phyloP scores from a whole-genome alignment of 768 basidiomycete genomes.

The Agaricus subrufescens region DNA sequence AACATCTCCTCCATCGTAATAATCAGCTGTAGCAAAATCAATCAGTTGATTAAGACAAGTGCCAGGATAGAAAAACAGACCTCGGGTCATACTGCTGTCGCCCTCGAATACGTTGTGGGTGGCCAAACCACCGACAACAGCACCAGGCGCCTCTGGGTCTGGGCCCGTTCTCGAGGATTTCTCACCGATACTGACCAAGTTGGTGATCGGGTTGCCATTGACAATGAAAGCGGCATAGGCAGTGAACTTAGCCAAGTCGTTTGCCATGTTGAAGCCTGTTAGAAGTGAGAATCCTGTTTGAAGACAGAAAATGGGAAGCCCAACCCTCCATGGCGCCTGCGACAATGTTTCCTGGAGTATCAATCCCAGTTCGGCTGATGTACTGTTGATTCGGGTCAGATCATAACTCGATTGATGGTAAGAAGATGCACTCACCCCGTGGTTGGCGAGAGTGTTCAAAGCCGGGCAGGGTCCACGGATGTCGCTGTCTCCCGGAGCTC shows the following conservation, averaged over 20 bases:
- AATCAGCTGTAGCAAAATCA: neutral
- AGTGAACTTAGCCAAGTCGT: conserved; percentile 10
- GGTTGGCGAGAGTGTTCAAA: conserved; percentile 15
- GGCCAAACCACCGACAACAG: conserved; percentile 14
- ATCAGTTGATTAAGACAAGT: too few relatives aligned
- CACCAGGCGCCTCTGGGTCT: conserved; percentile 11
- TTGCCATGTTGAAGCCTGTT: conserved; percentile 16
- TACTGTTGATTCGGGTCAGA: conserved; percentile 2
- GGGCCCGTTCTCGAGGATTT: conserved; percentile 14
- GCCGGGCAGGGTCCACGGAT: conserved; percentile 16
- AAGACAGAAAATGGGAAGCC: neutral
- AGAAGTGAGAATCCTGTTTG: neutral
- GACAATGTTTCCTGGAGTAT: conserved; percentile 10
- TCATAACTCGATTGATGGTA: neutral
- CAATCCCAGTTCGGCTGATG: conserved; percentile 10
- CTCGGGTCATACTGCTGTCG: conserved; percentile 11
- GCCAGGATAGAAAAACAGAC: neutral
- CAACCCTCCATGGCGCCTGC: conserved; percentile 12
- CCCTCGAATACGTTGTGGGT: conserved; percentile 14
- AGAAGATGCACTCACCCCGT: conserved; percentile 11
- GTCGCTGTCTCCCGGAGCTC: conserved; percentile 5
- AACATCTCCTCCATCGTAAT: conserved; percentile 13
- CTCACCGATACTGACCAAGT: conserved; percentile 15
- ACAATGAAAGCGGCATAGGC: conserved; percentile 13
- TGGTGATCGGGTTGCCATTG: conserved; percentile 15